These are phyloP conservation scores for Dendrocalamus latiflorus DNA, from an alignment of 202 grass and related monocot genomes.

Conservation along the genomic window DNA sequence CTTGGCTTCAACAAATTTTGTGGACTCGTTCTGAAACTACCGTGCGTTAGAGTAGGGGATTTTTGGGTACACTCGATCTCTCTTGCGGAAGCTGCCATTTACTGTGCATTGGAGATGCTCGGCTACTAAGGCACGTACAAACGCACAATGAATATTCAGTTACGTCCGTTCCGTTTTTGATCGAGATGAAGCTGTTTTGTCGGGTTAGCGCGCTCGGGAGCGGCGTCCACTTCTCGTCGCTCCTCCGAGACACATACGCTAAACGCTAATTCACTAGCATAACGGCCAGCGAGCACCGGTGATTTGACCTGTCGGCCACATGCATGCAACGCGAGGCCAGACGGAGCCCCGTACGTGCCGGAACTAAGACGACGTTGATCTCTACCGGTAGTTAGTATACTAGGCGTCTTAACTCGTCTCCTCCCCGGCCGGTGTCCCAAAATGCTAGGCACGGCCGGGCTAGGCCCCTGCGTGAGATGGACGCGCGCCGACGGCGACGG, in stretches of 20 bases:
- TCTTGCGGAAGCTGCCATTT: no score
- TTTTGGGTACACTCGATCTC: no score
- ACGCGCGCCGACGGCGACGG: neutral
- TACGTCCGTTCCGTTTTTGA: neutral
- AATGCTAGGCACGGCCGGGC: neutral
- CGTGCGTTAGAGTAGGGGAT: no score
- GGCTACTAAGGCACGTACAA: neutral
- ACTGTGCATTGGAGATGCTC: neutral
- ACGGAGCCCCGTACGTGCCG: neutral
- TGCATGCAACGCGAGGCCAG: neutral
- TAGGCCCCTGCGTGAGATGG: neutral
- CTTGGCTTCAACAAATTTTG: no score
- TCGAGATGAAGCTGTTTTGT: neutral
- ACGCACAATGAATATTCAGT: neutral
- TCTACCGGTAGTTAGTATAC: neutral
- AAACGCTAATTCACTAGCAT: no score
- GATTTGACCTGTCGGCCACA: conserved; percentile 34
- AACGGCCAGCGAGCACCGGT: neutral
- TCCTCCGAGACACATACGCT: neutral
- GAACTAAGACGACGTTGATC: neutral
- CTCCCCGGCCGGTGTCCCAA: neutral
- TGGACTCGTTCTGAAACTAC: no score
- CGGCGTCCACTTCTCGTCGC: neutral
- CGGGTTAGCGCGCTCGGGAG: no score
- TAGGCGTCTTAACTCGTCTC: no score